Evolutionary conservation across 768 basidiomycete genomes (phyloP).

Genomic region (Leccinum aurantiacum): DNA sequence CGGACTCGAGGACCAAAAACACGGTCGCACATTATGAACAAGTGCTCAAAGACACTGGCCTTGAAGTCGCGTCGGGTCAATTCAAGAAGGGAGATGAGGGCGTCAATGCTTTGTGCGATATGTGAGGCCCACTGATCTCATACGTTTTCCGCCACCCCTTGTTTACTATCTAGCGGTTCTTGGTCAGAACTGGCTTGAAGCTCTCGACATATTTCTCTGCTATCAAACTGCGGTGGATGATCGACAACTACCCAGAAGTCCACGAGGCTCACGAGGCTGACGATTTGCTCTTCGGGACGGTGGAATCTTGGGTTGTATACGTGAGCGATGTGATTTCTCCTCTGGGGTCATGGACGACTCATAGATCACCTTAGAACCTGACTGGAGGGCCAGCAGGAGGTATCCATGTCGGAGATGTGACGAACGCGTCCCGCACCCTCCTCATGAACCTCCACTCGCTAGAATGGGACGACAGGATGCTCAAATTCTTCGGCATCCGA

Average conservation of each 20-base stretch:
- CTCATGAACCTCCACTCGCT: slow-evolving; percentile 82
- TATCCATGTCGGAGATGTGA: slow-evolving; percentile 87
- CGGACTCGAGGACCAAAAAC: slow-evolving; percentile 88
- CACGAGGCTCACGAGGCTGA: slow-evolving; percentile 75
- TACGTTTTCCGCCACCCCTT: not conserved
- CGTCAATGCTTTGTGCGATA: slow-evolving; percentile 57
- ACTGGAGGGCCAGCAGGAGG: slow-evolving; percentile 71
- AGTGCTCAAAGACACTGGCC: slow-evolving; percentile 68
- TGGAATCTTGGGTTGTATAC: slow-evolving; percentile 96
- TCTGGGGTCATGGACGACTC: slow-evolving; percentile 1
- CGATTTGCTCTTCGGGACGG: slow-evolving; percentile 87
- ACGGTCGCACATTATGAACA: slow-evolving; percentile 79
- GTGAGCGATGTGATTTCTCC: slow-evolving; percentile 41
- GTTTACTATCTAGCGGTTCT: not conserved
- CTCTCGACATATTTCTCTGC: slow-evolving; percentile 98
- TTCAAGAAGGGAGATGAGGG: slow-evolving; percentile 74
- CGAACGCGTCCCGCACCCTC: slow-evolving; percentile 96
- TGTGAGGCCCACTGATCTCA: slow-evolving; percentile 50
- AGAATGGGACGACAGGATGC: slow-evolving; percentile 77
- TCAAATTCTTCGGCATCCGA: slow-evolving; percentile 85
- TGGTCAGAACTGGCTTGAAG: slow-evolving; percentile 80
- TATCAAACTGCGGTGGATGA: slow-evolving; percentile 96
- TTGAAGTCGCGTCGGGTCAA: slow-evolving; percentile 65
- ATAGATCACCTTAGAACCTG: slow-evolving; percentile 55
- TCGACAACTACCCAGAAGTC: slow-evolving; percentile 80